Percentiles rank a stretch among this genome's conserved stretches.
Evolutionary conservation across 345 rosid species (phyloP).

Genomic region (Salix purpurea): DNA sequence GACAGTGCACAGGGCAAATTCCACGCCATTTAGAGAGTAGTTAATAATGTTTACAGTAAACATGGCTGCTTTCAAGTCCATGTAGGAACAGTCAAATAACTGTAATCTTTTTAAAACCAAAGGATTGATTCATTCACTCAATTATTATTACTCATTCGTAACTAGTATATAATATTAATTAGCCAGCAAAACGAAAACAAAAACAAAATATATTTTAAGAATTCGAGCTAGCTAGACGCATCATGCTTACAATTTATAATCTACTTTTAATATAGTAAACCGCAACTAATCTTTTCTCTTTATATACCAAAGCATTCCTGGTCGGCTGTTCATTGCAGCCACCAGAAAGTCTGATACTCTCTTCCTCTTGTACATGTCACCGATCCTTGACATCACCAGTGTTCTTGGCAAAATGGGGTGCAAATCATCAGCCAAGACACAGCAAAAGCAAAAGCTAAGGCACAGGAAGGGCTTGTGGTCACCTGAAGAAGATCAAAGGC

Average conservation of each 20-base stretch:
- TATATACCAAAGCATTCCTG: constrained; percentile 13
- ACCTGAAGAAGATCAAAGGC: constrained; percentile 91
- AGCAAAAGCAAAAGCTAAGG: constrained; percentile 38
- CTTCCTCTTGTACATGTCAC: background rate
- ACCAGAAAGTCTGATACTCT: constrained; percentile 9
- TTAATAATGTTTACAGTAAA: too few relatives aligned
- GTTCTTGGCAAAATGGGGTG: constrained; percentile 29
- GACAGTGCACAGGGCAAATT: too few relatives aligned
- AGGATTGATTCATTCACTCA: too few relatives aligned
- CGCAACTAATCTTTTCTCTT: constrained; percentile 22
- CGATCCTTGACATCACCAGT: background rate
- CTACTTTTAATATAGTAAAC: constrained; percentile 5
- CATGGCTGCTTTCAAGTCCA: too few relatives aligned
- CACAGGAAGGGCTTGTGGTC: constrained; percentile 94
- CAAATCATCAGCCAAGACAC: constrained; percentile 48
- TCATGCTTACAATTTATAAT: background rate
- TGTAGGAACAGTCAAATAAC: too few relatives aligned
- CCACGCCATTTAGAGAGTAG: too few relatives aligned
- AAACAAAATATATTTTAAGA: background rate
- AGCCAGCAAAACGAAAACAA: background rate
- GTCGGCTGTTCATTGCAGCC: constrained; percentile 34
- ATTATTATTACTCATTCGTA: too few relatives aligned
- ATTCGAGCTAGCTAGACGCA: background rate
- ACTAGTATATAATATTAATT: background rate
- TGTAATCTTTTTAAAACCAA: too few relatives aligned